Conservation (phyloP, 768 basidiomycete species). For the Dendrothele bispora region DNA sequence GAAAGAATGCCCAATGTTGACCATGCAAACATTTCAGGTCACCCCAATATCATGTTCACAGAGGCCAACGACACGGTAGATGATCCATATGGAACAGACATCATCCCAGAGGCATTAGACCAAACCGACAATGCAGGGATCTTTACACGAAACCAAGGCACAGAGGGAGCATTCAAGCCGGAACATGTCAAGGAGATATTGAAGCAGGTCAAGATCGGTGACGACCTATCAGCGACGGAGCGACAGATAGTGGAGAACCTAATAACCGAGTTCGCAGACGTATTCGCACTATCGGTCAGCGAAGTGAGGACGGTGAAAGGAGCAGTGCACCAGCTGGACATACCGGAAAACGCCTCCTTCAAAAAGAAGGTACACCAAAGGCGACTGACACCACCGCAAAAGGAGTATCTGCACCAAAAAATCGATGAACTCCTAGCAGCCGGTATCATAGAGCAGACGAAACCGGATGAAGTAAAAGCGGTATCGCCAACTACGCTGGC, state of each 20-base stretch:
- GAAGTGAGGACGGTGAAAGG: conserved; percentile 34
- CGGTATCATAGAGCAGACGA: conserved; percentile 29
- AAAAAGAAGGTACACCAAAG: conserved; percentile 30
- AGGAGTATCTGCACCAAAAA: conserved; percentile 25
- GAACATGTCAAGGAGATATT: conserved; percentile 20
- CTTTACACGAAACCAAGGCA: conserved; percentile 20
- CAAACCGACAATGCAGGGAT: no score
- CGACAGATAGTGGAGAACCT: conserved; percentile 16
- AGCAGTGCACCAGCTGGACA: conserved; percentile 31
- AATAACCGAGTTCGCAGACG: conserved; percentile 32
- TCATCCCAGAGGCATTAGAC: no score
- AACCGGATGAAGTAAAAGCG: conserved; percentile 32
- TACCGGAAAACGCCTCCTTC: conserved; percentile 28
- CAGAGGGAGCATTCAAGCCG: conserved; percentile 24
- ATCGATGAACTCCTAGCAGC: conserved; percentile 34
- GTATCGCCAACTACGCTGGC: conserved; percentile 33
- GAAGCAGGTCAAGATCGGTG: conserved; percentile 22
- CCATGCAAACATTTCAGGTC: no score
- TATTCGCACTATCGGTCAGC: conserved; percentile 36
- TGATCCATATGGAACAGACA: no score
- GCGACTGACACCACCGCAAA: conserved; percentile 29
- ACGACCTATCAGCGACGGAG: conserved; percentile 27
- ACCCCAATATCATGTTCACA: no score
- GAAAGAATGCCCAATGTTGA: no score
- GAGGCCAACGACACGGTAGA: conserved; percentile 33